Evolutionary conservation across 345 rosid species (phyloP).

Genomic region (Populus tremula): DNA sequence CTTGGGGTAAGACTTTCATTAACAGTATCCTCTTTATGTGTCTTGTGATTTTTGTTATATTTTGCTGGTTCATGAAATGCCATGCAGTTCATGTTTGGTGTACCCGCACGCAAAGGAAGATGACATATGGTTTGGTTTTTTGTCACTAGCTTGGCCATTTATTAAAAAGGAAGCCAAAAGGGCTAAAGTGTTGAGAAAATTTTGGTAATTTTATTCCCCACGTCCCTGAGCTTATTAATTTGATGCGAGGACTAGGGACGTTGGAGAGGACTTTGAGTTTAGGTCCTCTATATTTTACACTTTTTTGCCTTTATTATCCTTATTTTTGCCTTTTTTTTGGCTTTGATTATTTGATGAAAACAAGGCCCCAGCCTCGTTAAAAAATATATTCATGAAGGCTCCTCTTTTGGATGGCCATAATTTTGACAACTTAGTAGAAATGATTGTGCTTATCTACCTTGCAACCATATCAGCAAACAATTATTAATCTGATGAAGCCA

Average conservation of each 20-base stretch:
- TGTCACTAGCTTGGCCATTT: not conserved
- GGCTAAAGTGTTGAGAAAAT: not conserved
- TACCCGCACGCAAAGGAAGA: no score
- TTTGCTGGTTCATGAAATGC: not conserved
- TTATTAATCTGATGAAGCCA: not conserved
- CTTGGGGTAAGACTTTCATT: slow-evolving; percentile 1
- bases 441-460: not conserved
- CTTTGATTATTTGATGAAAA: not conserved
- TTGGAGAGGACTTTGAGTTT: not conserved
- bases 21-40: not conserved
- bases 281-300: not conserved
- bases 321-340: not conserved
- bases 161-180: not conserved
- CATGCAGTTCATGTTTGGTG: not conserved
- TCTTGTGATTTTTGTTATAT: not conserved
- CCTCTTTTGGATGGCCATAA: no score
- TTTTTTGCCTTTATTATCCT: not conserved
- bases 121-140: not conserved
- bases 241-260: not conserved
- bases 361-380: not conserved
- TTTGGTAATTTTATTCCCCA: not conserved
- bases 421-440: no score
- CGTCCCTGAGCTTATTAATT: no score
- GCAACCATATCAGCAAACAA: not conserved
- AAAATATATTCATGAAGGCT: no score